Evolutionary conservation across 805 yeast genomes (phyloP).

Genomic region (Schizosaccharomyces osmophilus): DNA sequence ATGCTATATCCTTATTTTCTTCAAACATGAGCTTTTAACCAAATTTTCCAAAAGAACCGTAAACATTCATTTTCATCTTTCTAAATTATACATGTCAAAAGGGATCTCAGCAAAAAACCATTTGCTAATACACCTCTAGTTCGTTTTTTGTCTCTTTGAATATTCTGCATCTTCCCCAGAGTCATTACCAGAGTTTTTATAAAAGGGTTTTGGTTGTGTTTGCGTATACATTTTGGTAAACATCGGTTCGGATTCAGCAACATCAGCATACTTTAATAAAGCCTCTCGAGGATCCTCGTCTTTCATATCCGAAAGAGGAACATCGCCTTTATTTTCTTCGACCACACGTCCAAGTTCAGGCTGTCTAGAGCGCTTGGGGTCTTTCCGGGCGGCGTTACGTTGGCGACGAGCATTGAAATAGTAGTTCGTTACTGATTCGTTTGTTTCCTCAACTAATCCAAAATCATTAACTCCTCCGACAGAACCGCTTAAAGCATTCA

Average conservation of each 20-base stretch:
- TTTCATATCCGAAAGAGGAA: constrained; percentile 5
- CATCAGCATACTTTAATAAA: constrained; percentile 13
- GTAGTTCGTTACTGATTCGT: constrained; percentile 1
- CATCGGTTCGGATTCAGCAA: constrained; percentile 10
- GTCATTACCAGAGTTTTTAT: not conserved
- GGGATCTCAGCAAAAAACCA: too few relatives aligned
- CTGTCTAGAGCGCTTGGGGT: constrained; percentile 4
- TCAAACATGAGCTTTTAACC: not conserved
- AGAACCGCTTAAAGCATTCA: constrained; percentile 10
- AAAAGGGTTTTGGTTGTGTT: constrained; percentile 6
- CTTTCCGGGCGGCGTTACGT: constrained; percentile 3
- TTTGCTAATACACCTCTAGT: not conserved
- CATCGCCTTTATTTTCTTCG: constrained; percentile 4
- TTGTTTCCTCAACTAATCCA: constrained; percentile 3
- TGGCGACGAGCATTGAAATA: not conserved
- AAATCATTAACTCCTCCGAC: constrained; percentile 3
- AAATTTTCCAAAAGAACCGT: too few relatives aligned
- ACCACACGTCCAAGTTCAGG: constrained; percentile 9
- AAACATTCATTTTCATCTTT: too few relatives aligned
- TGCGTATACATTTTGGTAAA: constrained; percentile 8
- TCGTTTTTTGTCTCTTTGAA: not conserved
- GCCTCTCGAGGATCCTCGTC: constrained; percentile 16
- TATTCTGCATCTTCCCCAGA: constrained; percentile 4
- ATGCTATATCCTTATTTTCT: not conserved
- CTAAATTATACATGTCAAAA: too few relatives aligned